Percentiles rank a stretch among this genome's conserved stretches.
These are phyloP conservation scores for Emericellopsis atlantica DNA, from an alignment of 2,329 filamentous ascomycete genomes.

Conservation along the genomic window DNA sequence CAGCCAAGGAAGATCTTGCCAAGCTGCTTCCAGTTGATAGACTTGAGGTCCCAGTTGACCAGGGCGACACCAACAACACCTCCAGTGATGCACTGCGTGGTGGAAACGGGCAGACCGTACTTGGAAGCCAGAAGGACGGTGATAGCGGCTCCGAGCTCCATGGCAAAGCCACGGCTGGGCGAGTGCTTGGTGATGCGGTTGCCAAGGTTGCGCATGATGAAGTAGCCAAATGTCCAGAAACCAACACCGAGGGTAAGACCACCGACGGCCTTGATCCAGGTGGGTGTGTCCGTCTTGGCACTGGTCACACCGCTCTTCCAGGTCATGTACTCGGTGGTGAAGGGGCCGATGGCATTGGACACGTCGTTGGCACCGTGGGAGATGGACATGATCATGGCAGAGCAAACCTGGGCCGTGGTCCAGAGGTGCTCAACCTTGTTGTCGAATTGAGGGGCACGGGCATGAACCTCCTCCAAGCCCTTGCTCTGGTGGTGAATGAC, in stretches of 20 bases:
- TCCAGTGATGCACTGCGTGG: constrained; percentile 12
- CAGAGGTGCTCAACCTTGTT: constrained; percentile 44
- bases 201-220: constrained; percentile 24
- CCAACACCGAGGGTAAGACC: constrained; percentile 21
- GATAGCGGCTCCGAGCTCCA: constrained; percentile 25
- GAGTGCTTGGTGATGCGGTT: constrained; percentile 26
- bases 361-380: constrained; percentile 57
- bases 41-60: constrained; percentile 9
- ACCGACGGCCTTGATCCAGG: constrained; percentile 21
- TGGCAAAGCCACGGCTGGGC: constrained; percentile 20
- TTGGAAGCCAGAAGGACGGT: constrained; percentile 7
- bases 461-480: constrained; percentile 38
- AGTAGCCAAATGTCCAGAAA: constrained; percentile 23
- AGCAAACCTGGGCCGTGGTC: constrained; percentile 46
- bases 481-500: constrained; percentile 22
- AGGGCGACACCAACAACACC: constrained; percentile 11
- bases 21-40: constrained; percentile 13
- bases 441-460: constrained; percentile 44
- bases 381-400: constrained; percentile 49
- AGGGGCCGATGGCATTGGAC: constrained; percentile 49
- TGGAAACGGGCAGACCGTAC: constrained; percentile 10
- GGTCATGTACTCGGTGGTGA: constrained; percentile 47
- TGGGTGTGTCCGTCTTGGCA: constrained; percentile 21
- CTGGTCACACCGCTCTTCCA: constrained; percentile 38
- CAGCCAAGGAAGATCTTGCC: constrained; percentile 13